phyloP scores from a whole-genome alignment of 2,329 filamentous ascomycete species.

The Calonectria multiphialidica region DNA sequence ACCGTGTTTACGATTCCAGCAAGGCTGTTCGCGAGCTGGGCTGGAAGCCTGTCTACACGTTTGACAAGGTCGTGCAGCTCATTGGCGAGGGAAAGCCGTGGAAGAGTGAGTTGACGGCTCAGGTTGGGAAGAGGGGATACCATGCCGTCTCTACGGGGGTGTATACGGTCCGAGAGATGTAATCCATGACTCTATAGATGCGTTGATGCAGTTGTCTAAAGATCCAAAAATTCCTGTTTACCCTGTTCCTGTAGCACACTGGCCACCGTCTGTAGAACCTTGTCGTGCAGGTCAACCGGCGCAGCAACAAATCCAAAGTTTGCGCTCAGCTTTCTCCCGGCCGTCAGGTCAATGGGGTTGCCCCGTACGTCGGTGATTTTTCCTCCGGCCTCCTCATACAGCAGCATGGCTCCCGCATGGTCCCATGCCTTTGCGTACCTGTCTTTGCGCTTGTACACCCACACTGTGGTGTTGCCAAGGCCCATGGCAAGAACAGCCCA shows the following conservation, averaged over 20 bases:
- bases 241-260: constrained; percentile 71
- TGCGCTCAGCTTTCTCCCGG: constrained; percentile 59
- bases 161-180: constrained; percentile 51
- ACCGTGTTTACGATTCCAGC: constrained; percentile 60
- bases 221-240: constrained; percentile 36
- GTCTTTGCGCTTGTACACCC: constrained; percentile 64
- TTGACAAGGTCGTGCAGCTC: constrained; percentile 50
- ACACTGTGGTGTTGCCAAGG: constrained; percentile 65
- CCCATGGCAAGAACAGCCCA: constrained; percentile 67
- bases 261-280: constrained; percentile 76
- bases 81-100: constrained; percentile 50
- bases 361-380: constrained; percentile 67
- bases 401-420: constrained; percentile 69
- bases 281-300: constrained; percentile 55
- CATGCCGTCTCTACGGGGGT: constrained; percentile 57
- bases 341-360: constrained; percentile 60
- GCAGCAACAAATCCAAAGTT: constrained; percentile 71
- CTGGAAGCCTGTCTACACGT: constrained; percentile 58
- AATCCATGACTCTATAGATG: background rate
- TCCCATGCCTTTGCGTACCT: constrained; percentile 70
- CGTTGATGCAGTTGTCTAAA: background rate
- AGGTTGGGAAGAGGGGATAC: constrained; percentile 59
- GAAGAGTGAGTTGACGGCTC: constrained; percentile 53
- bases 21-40: constrained; percentile 55
- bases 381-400: constrained; percentile 69